Percentiles rank a stretch among this genome's conserved stretches.
Evolutionary conservation across 2,329 filamentous ascomycete genomes (phyloP).

Genomic region (Cryphonectria carpinicola): DNA sequence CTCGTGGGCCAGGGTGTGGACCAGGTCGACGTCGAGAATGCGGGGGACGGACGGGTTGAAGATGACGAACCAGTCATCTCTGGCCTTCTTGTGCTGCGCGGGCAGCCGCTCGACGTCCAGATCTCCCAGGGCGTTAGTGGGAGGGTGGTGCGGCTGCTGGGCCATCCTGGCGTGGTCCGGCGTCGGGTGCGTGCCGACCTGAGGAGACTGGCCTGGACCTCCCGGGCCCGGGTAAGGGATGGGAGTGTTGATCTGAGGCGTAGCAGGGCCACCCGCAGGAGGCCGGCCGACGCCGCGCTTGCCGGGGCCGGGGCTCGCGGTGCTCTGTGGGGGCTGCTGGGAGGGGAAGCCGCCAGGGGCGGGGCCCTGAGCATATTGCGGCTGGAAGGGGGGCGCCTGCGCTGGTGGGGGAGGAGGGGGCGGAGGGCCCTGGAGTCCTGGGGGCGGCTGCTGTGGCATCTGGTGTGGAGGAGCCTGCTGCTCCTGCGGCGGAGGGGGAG

Average conservation of each 20-base stretch:
- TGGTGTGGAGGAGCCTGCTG: constrained; percentile 58
- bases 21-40: constrained; percentile 87
- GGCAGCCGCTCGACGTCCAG: constrained; percentile 86
- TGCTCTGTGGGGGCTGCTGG: constrained; percentile 82
- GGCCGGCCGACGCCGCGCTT: constrained; percentile 73
- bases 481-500: constrained; percentile 68
- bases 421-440: constrained; percentile 62
- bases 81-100: constrained; percentile 84
- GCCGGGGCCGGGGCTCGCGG: constrained; percentile 83
- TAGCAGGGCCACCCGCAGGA: constrained; percentile 72
- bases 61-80: constrained; percentile 92
- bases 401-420: constrained; percentile 64
- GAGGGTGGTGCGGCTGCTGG: constrained; percentile 54
- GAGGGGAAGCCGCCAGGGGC: constrained; percentile 74
- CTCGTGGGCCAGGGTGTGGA: constrained; percentile 90
- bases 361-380: constrained; percentile 64
- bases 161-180: constrained; percentile 64
- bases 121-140: constrained; percentile 74
- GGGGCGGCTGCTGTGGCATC: constrained; percentile 79
- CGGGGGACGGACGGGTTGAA: constrained; percentile 93
- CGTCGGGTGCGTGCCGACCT: constrained; percentile 80
- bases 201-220: constrained; percentile 70
- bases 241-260: constrained; percentile 88
- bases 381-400: constrained; percentile 73
- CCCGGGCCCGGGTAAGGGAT: constrained; percentile 79